Evolutionary conservation across 2,329 filamentous ascomycete genomes (phyloP).

Genomic region (Fusarium decemcellulare): DNA sequence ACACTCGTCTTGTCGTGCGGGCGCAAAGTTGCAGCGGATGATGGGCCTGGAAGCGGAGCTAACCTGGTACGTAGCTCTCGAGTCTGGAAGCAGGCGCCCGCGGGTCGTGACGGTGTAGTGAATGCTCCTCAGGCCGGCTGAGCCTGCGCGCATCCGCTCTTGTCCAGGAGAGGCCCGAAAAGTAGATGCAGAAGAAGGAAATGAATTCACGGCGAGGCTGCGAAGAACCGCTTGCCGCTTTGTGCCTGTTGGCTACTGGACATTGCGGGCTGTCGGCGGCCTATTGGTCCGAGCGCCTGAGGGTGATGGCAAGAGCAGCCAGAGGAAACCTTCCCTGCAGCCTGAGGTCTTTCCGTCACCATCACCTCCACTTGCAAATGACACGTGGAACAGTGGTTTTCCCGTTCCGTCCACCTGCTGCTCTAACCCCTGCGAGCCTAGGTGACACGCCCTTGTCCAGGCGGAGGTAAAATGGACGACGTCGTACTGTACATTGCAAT

Average conservation of each 20-base stretch:
- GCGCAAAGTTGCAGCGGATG: neutral
- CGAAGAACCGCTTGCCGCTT: conserved; percentile 17
- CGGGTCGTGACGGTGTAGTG: conserved; percentile 6
- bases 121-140: conserved; percentile 14
- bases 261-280: conserved; percentile 33
- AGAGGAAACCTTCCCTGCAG: neutral
- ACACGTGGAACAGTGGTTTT: neutral
- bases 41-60: neutral
- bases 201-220: conserved; percentile 38
- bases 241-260: conserved; percentile 17
- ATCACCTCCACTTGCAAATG: neutral
- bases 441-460: no score
- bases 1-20: neutral
- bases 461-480: no score
- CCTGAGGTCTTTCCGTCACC: neutral
- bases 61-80: neutral
- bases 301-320: conserved; percentile 9
- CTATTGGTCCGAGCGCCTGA: conserved; percentile 40
- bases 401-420: neutral
- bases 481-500: no score
- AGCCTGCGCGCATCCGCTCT: conserved; percentile 7
- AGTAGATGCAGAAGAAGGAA: conserved; percentile 11
- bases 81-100: neutral
- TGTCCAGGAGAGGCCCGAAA: conserved; percentile 1
- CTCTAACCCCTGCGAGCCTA: neutral